Conservation (phyloP, 2,329 filamentous ascomycete genomes). For the Hypomyces perniciosus region DNA sequence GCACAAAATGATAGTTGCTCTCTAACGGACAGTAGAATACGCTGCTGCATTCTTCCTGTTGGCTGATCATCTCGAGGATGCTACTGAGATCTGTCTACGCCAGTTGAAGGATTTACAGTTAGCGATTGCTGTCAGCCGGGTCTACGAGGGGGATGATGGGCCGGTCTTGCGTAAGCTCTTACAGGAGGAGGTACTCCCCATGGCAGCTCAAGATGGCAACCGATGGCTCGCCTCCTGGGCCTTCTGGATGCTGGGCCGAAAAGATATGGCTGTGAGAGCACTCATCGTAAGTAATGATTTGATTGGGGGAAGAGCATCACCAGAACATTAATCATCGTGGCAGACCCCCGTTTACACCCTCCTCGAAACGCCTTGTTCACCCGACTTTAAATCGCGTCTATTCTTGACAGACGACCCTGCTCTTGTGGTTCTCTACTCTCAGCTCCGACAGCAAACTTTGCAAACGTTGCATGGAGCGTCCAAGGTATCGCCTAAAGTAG, state of each 20-base stretch:
- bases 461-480: slow-evolving; percentile 82
- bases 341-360: slow-evolving; percentile 74
- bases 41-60: slow-evolving; percentile 94
- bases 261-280: slow-evolving; percentile 76
- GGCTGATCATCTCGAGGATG: slow-evolving; percentile 77
- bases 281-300: slow-evolving; percentile 59
- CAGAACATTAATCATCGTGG: not conserved
- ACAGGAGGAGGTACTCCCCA: slow-evolving; percentile 69
- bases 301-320: not conserved
- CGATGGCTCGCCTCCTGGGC: slow-evolving; percentile 94
- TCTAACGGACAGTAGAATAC: slow-evolving; percentile 55
- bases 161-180: slow-evolving; percentile 68
- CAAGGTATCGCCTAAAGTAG: slow-evolving; percentile 68
- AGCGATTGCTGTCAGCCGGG: slow-evolving; percentile 78
- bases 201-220: slow-evolving; percentile 76
- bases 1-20: not conserved
- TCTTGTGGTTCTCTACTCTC: slow-evolving; percentile 77
- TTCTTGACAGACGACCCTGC: slow-evolving; percentile 90
- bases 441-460: slow-evolving; percentile 73
- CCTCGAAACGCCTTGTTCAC: slow-evolving; percentile 60
- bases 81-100: slow-evolving; percentile 77
- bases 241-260: slow-evolving; percentile 81
- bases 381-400: slow-evolving; percentile 66
- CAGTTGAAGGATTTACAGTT: slow-evolving; percentile 86
- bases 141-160: slow-evolving; percentile 81